These are phyloP conservation scores for Papilionanthe hybrid DNA, from an alignment of 116 monocot genomes.

Conservation along the genomic window DNA sequence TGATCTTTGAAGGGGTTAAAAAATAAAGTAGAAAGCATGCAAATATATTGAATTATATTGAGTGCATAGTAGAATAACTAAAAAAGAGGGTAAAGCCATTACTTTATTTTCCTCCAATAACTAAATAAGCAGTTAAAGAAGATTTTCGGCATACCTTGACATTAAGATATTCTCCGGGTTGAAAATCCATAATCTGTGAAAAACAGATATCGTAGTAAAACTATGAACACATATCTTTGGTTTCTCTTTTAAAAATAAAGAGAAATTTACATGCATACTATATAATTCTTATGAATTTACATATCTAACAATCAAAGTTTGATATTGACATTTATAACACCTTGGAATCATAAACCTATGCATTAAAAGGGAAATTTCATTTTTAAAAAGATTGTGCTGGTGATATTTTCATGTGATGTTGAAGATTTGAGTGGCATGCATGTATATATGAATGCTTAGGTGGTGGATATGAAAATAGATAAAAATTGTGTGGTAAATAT, in stretches of 20 bases:
- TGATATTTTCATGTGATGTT: too few relatives aligned
- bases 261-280: too few relatives aligned
- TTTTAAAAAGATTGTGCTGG: too few relatives aligned
- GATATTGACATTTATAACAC: too few relatives aligned
- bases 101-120: background rate
- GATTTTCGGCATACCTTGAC: conserved; percentile 55
- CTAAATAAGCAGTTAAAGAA: background rate
- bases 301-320: too few relatives aligned
- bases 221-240: background rate
- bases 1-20: background rate
- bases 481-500: too few relatives aligned
- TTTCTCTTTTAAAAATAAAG: background rate
- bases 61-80: background rate
- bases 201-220: conserved; percentile 3
- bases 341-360: too few relatives aligned
- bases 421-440: too few relatives aligned
- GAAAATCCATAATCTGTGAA: conserved; percentile 90
- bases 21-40: background rate
- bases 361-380: too few relatives aligned
- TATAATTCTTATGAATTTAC: too few relatives aligned
- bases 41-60: background rate
- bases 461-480: too few relatives aligned
- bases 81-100: background rate
- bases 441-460: too few relatives aligned
- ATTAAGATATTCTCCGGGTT: conserved; percentile 91